Evolutionary conservation across 345 rosid genomes (phyloP).

Genomic region (Moricandia moricandioides): DNA sequence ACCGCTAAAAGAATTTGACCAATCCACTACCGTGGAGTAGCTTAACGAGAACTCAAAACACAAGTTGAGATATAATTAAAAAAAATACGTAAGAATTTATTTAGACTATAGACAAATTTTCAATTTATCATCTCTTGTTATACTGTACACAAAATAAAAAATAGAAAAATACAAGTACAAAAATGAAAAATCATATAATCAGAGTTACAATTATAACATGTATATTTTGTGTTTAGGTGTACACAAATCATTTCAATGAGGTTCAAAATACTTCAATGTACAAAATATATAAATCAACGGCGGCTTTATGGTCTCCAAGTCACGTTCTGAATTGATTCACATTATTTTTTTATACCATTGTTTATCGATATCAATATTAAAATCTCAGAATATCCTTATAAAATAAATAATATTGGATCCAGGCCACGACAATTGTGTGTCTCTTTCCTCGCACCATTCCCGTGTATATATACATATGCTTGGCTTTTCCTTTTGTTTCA

Average conservation of each 20-base stretch:
- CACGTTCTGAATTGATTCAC: conserved; percentile 33
- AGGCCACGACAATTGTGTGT: not conserved
- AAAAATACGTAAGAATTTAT: not conserved
- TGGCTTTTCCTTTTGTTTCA: conserved; percentile 32
- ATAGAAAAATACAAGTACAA: not conserved
- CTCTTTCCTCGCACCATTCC: not conserved
- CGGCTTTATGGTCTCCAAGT: conserved; percentile 32
- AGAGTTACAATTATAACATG: not conserved
- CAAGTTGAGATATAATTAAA: not conserved
- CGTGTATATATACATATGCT: conserved; percentile 32
- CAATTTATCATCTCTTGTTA: too few relatives aligned
- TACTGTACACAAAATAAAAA: too few relatives aligned
- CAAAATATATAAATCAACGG: conserved; percentile 17
- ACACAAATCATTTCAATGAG: not conserved
- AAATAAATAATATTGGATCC: not conserved
- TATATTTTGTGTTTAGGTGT: not conserved
- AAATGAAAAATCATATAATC: not conserved
- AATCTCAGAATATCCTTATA: not conserved
- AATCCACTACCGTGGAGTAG: conserved; percentile 7
- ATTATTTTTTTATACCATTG: not conserved
- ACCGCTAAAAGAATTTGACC: conserved; percentile 9
- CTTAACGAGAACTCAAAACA: not conserved
- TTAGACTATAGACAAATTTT: not conserved
- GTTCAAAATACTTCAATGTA: not conserved
- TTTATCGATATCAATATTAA: not conserved